A percentile compares a stretch with the other conserved stretches of the same genome.
phyloP scores from a whole-genome alignment of 768 basidiomycete genomes.

The Boletus pseudo-olivaceus region DNA sequence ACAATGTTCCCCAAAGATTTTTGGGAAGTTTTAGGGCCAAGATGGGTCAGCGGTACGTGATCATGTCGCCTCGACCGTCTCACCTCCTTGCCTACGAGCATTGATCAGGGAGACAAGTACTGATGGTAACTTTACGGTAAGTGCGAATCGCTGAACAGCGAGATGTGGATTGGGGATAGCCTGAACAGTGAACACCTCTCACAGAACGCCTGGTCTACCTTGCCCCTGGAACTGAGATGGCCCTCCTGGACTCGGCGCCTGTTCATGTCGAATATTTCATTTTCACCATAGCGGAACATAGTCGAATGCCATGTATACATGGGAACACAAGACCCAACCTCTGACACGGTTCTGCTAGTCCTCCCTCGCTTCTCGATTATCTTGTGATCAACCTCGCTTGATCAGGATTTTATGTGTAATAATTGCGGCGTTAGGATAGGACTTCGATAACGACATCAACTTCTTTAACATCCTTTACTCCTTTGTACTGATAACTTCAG shows the following conservation, averaged over 20 bases:
- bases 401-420: slow-evolving; percentile 87
- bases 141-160: background rate
- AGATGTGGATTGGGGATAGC: slow-evolving; percentile 1
- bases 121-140: background rate
- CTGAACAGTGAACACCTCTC: background rate
- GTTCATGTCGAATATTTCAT: background rate
- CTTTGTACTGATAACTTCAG: background rate
- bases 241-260: background rate
- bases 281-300: background rate
- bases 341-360: background rate
- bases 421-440: slow-evolving; percentile 86
- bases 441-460: slow-evolving; percentile 95
- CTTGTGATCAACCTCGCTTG: slow-evolving; percentile 97
- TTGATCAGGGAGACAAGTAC: background rate
- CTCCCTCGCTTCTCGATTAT: slow-evolving; percentile 50
- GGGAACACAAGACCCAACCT: background rate
- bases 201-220: background rate
- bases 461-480: slow-evolving; percentile 51
- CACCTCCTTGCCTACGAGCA: background rate
- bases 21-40: background rate
- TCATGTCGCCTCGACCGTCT: background rate
- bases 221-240: background rate
- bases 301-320: background rate
- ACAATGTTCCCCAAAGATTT: background rate
- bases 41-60: slow-evolving; percentile 6